Base-by-base conservation (phyloP, 2,329 filamentous ascomycete species). In the Orbilia quercus region DNA sequence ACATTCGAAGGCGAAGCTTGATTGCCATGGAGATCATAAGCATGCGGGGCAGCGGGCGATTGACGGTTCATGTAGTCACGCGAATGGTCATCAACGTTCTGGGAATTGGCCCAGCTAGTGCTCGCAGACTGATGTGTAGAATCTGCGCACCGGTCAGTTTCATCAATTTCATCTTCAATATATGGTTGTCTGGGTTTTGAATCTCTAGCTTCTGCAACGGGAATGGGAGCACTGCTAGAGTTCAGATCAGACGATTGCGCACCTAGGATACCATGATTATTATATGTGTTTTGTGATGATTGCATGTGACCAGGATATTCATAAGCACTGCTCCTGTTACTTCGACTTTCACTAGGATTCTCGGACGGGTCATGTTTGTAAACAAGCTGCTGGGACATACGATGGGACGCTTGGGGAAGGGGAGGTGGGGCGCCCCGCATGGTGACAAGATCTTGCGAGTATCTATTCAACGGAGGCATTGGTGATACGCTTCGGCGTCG, bases 101-200 rank as follows among this genome's bases (percentile, higher is more conserved):
- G 58, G 14, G 58, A 62, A 54, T 48, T 22, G 47, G 22, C 22
- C 59, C 55, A 65, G 59, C 67, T 72, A 48, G 59, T 59, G 53
- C 59, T 72, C 54, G 67, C 67, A 72, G 67, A 55, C 59, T 72
- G 67, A 55, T 65, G 65, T 40, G 53, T 65, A 65, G 53, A 54
- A 65, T 72, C 67, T 72, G 67, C 67, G 59, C 45, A 65, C 58
- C 59, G 53, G 67, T 72, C 67, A 72, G 67, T 72, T 65, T 72
- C 67, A 65, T 72, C 67, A 60, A 72, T 60, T 47, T 72, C 67
- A 72, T 72, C 67, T 72, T 72, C 67, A 55, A 72, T 72, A 25
- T 72, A 72, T 65, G 67, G 67, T 60, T 72, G 67, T 72, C 67
- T 72, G 42, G 57, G 34, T 59, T 62, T 69, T 18, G 59, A 60